Evolutionary conservation across 2,329 filamentous ascomycete genomes (phyloP).

Genomic region (Neopestalotiopsis clavispora): DNA sequence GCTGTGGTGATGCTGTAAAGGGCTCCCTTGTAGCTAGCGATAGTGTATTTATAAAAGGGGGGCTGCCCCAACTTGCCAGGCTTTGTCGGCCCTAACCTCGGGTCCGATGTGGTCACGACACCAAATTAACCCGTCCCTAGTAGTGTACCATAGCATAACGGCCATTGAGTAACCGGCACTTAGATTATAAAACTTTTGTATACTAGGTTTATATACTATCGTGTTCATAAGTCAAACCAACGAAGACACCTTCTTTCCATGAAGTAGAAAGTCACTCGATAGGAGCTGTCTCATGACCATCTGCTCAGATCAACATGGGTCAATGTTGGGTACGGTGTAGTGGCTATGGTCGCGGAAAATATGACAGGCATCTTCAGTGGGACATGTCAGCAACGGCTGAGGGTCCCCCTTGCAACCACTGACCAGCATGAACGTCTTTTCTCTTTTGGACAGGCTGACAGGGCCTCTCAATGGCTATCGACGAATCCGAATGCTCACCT

Average conservation of each 20-base stretch:
- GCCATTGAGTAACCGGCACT: neutral
- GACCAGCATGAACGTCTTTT: neutral
- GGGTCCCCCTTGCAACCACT: neutral
- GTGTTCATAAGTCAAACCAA: neutral
- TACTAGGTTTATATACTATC: neutral
- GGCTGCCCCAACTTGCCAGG: neutral
- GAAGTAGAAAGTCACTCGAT: neutral
- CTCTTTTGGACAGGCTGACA: neutral
- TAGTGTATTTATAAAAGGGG: neutral
- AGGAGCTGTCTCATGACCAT: neutral
- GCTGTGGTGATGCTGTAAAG: neutral
- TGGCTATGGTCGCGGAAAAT: neutral
- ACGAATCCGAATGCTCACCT: neutral
- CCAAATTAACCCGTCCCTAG: neutral
- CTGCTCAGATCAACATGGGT: neutral
- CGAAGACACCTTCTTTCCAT: neutral
- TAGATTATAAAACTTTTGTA: neutral
- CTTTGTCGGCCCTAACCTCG: neutral
- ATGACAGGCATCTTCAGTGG: neutral
- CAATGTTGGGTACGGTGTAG: neutral
- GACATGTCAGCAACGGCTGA: neutral
- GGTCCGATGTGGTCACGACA: neutral
- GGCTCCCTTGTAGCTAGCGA: neutral
- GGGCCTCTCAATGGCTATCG: neutral
- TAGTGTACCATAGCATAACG: neutral